A percentile compares a stretch with the other conserved stretches of the same genome.
phyloP scores from a whole-genome alignment of 495 filamentous ascomycete species.

The Podospora sp. region DNA sequence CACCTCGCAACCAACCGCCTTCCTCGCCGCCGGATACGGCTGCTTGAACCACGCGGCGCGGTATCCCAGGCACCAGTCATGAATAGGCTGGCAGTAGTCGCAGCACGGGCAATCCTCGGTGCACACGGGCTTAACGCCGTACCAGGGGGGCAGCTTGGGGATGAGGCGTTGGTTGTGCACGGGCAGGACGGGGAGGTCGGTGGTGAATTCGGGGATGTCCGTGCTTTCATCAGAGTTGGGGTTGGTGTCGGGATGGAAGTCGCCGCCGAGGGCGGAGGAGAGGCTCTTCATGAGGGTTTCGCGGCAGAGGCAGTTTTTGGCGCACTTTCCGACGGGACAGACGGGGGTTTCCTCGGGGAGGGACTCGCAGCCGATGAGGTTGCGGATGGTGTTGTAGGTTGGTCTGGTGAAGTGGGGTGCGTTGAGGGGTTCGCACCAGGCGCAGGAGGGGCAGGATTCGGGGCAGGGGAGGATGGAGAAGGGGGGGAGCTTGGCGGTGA shows the following conservation, averaged over 20 bases:
- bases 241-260: background rate
- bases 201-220: background rate
- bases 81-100: background rate
- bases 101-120: constrained; percentile 2
- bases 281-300: constrained; percentile 8
- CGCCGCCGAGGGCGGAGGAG: background rate
- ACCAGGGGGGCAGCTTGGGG: constrained; percentile 7
- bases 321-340: constrained; percentile 6
- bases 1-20: background rate
- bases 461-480: constrained; percentile 6
- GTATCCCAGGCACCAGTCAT: background rate
- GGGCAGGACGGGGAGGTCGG: background rate
- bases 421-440: background rate
- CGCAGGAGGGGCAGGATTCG: constrained; percentile 8
- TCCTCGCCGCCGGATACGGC: background rate
- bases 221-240: background rate
- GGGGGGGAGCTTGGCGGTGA: constrained; percentile 1
- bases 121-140: background rate
- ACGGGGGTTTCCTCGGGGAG: constrained; percentile 14
- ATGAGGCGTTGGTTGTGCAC: background rate
- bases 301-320: constrained; percentile 1
- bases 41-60: background rate
- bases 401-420: background rate
- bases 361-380: constrained; percentile 11
- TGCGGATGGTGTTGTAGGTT: constrained; percentile 12